Base-by-base conservation (phyloP, 441 rosid genomes). In the Pelargonium citronellum region DNA sequence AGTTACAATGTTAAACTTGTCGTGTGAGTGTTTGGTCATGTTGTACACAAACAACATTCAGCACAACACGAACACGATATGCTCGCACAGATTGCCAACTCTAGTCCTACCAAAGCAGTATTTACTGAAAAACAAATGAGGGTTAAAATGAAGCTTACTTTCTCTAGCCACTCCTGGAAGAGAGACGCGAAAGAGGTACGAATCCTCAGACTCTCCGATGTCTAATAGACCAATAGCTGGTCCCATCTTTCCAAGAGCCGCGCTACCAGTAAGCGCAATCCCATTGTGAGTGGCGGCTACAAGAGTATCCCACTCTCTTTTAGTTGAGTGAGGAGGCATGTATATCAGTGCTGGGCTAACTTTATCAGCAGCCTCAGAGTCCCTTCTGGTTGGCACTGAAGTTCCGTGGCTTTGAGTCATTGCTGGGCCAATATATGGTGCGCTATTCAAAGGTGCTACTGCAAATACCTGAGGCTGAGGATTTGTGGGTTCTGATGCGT, bases 141-240 rank as follows among this genome's bases (percentile, higher is more conserved):
- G 30, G 30, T 27, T 27, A 27, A 27, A 17, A 67, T 15, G 55
- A 67, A 78, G 79, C 94, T 80, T 86, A 89, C 98, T 86, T 78
- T 86, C 88, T 75, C 82, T 81, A 60, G 89, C 78, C 68, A 87
- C 96, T 43, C 96, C 98, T n/a, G 98, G 96, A 0, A 93, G 88
- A 41, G 85, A 60, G 15, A 91, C 90, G 65, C 92, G 83, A 44
- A 93, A 93, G 57, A 79, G 65, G 79, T 87, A 93, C 0, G 89
- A 67, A 62, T 89, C 91, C 61, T 79, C 86, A 1, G 79, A 74
- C 81, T 91, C 97, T 47, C 82, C 86, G 46, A 91, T 79, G 70
- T 89, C 86, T 58, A 85, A 49, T 62, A 73, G 47, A 58, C 97
- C 97, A 16, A 91, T 22, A 11, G 69, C n/a, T 0, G 86, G 91